A percentile compares a stretch with the other conserved stretches of the same genome.
Evolutionary conservation across 2,329 filamentous ascomycete genomes (phyloP).

Genomic region (Parastagonospora nodorum): DNA sequence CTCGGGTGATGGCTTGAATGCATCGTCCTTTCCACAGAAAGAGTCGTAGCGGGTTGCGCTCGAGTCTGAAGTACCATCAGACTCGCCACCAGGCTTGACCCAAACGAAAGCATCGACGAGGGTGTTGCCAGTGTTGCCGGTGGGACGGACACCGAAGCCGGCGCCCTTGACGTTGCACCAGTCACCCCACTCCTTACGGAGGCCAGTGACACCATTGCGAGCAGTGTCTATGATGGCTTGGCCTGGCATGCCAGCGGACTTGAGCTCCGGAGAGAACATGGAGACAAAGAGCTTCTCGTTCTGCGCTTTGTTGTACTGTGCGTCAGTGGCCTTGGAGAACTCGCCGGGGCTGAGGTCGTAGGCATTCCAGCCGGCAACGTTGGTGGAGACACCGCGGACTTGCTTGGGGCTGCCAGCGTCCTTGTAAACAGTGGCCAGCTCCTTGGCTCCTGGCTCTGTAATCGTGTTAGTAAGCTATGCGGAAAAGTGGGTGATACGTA

Average conservation of each 20-base stretch:
- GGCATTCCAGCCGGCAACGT: slow-evolving; percentile 65
- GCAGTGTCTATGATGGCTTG: slow-evolving; percentile 62
- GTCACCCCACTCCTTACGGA: slow-evolving; percentile 63
- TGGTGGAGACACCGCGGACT: slow-evolving; percentile 60
- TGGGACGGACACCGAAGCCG: slow-evolving; percentile 67
- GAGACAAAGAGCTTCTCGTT: slow-evolving; percentile 61
- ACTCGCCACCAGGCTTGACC: slow-evolving; percentile 70
- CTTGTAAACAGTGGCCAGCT: slow-evolving; percentile 57
- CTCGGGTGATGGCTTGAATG: slow-evolving; percentile 69
- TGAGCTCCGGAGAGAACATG: slow-evolving; percentile 57
- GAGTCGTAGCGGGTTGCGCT: slow-evolving; percentile 59
- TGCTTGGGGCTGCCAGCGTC: slow-evolving; percentile 54
- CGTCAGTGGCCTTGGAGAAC: slow-evolving; percentile 42
- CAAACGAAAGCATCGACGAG: slow-evolving; percentile 71
- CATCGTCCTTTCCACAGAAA: slow-evolving; percentile 60
- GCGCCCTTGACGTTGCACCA: slow-evolving; percentile 72
- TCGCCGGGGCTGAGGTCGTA: slow-evolving; percentile 52
- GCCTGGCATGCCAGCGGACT: slow-evolving; percentile 54
- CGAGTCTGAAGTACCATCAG: slow-evolving; percentile 53
- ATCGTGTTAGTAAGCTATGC: background rate
- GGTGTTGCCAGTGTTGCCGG: slow-evolving; percentile 61
- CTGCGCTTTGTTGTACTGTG: slow-evolving; percentile 50
- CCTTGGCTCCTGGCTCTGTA: slow-evolving; percentile 54
- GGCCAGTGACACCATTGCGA: slow-evolving; percentile 60
- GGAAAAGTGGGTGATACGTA: slow-evolving; percentile 11